Evolutionary conservation across 768 basidiomycete species (phyloP).

Genomic region (Mycena olivaceomarginata): DNA sequence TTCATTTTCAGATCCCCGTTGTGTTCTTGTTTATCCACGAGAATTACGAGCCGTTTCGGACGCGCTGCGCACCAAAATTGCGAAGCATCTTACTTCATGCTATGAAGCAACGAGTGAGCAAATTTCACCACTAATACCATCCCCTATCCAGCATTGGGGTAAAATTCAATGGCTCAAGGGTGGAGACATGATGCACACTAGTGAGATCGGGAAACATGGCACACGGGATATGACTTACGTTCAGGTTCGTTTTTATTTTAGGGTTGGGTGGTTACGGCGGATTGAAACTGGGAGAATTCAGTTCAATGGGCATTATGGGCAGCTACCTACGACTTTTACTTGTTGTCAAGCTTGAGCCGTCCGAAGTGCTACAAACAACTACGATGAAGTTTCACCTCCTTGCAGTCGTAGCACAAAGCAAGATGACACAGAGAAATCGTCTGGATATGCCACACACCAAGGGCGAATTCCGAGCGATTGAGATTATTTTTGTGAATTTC

Average conservation of each 20-base stretch:
- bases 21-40: neutral
- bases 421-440: constrained; percentile 13
- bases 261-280: too few relatives aligned
- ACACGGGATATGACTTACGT: constrained; percentile 27
- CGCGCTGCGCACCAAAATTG: neutral
- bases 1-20: neutral
- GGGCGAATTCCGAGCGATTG: constrained; percentile 15
- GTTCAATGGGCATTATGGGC: constrained; percentile 7
- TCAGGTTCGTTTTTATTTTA: neutral
- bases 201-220: constrained; percentile 17
- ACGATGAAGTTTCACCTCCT: constrained; percentile 9
- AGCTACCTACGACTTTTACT: neutral
- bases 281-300: neutral
- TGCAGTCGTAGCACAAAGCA: constrained; percentile 1
- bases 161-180: constrained; percentile 21
- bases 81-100: neutral
- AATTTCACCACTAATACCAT: neutral
- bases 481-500: too few relatives aligned
- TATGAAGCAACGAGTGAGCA: constrained; percentile 3
- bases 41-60: neutral
- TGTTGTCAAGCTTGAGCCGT: constrained; percentile 11
- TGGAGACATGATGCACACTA: constrained; percentile 31
- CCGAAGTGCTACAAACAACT: neutral
- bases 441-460: constrained; percentile 28
- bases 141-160: constrained; percentile 19